These are phyloP conservation scores for Aspergillus sp. DNA, from an alignment of 2,329 filamentous ascomycete species.

Conservation along the genomic window DNA sequence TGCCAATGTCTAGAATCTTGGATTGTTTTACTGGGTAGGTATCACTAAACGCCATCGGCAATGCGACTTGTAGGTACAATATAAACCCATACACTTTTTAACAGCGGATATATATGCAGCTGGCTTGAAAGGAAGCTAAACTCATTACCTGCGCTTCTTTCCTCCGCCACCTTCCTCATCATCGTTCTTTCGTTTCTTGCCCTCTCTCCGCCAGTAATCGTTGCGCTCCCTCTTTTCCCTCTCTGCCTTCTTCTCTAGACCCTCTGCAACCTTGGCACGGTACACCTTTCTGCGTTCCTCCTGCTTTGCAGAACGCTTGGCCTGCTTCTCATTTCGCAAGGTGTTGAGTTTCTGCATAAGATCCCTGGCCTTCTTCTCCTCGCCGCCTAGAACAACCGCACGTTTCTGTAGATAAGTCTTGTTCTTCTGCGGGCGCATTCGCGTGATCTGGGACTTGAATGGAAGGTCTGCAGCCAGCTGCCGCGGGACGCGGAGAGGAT, in stretches of 20 bases:
- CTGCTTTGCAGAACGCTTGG: conserved; percentile 80
- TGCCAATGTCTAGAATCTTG: not conserved
- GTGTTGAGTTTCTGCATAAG: conserved; percentile 92
- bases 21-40: conserved; percentile 8
- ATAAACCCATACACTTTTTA: conserved; percentile 19
- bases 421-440: conserved; percentile 75
- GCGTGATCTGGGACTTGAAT: conserved; percentile 85
- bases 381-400: conserved; percentile 78
- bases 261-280: conserved; percentile 77
- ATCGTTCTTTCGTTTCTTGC: conserved; percentile 69
- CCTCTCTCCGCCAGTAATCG: conserved; percentile 90
- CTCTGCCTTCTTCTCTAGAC: conserved; percentile 79
- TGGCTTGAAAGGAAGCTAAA: conserved; percentile 15
- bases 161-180: conserved; percentile 52
- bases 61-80: conserved; percentile 24
- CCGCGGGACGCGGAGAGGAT: conserved; percentile 55
- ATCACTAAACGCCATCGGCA: conserved; percentile 23
- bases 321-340: conserved; percentile 83
- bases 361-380: conserved; percentile 85
- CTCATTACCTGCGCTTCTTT: conserved; percentile 44
- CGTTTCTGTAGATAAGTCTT: conserved; percentile 93
- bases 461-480: conserved; percentile 73
- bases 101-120: conserved; percentile 25
- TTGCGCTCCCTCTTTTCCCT: conserved; percentile 89
- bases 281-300: conserved; percentile 81